Evolutionary conservation across 2,329 filamentous ascomycete species (phyloP).

Genomic region (Thermoascus crustaceus): DNA sequence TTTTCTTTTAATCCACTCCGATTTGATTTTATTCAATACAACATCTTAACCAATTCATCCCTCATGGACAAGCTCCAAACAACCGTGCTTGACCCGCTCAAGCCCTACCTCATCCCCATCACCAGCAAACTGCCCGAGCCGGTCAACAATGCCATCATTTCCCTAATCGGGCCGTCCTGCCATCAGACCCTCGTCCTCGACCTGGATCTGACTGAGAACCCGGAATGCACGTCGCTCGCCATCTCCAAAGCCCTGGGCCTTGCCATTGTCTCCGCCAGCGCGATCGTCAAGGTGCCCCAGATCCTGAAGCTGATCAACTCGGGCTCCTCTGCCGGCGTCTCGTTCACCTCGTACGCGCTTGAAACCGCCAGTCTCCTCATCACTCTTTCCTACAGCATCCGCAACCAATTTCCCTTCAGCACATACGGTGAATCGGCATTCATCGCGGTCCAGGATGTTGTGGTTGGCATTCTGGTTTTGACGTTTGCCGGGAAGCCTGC

Average conservation of each 20-base stretch:
- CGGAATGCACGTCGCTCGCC: constrained; percentile 76
- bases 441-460: constrained; percentile 85
- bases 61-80: constrained; percentile 36
- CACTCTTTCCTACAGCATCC: constrained; percentile 82
- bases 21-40: neutral
- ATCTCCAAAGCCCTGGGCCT: constrained; percentile 89
- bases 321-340: constrained; percentile 72
- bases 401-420: constrained; percentile 88
- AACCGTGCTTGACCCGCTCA: constrained; percentile 34
- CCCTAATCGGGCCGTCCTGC: constrained; percentile 74
- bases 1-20: neutral
- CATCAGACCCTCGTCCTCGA: constrained; percentile 81
- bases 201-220: constrained; percentile 64
- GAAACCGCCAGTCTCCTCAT: constrained; percentile 86
- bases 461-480: constrained; percentile 79
- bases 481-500: constrained; percentile 65
- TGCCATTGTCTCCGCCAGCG: constrained; percentile 82
- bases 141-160: constrained; percentile 64
- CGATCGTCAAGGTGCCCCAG: constrained; percentile 93
- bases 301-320: constrained; percentile 84
- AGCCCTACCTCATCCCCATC: constrained; percentile 53
- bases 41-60: neutral
- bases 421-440: constrained; percentile 93
- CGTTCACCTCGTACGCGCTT: constrained; percentile 84
- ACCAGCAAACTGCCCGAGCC: constrained; percentile 66